Evolutionary conservation across 257 asterid genomes (phyloP).

Genomic region (Gentiana macrophylla): DNA sequence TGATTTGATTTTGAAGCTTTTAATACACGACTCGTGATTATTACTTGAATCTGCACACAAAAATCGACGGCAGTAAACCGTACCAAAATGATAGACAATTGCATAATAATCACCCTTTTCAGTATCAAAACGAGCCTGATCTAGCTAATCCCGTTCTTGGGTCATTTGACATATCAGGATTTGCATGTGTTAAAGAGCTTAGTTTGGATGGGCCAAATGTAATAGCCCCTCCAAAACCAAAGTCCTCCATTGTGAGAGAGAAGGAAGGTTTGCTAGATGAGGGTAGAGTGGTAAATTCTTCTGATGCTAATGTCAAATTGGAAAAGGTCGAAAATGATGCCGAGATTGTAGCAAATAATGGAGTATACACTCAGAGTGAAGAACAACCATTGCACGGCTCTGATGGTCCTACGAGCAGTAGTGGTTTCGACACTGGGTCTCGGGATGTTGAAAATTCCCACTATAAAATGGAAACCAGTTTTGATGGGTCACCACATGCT

Average conservation of each 20-base stretch:
- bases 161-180: slow-evolving; percentile 38
- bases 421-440: slow-evolving; percentile 39
- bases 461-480: slow-evolving; percentile 28
- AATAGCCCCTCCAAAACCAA: slow-evolving; percentile 70
- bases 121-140: too few relatives aligned
- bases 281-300: slow-evolving; percentile 28
- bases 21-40: neutral
- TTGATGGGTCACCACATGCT: slow-evolving; percentile 72
- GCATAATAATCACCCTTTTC: too few relatives aligned
- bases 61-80: too few relatives aligned
- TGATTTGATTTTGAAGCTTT: slow-evolving; percentile 1
- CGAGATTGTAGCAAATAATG: slow-evolving; percentile 23
- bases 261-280: slow-evolving; percentile 32
- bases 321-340: slow-evolving; percentile 33
- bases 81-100: too few relatives aligned
- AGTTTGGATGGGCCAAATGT: slow-evolving; percentile 85
- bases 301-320: slow-evolving; percentile 36
- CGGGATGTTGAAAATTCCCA: slow-evolving; percentile 45
- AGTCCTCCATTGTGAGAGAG: slow-evolving; percentile 52
- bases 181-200: slow-evolving; percentile 70
- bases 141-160: slow-evolving; percentile 6
- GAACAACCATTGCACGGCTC: slow-evolving; percentile 46
- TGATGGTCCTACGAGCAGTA: slow-evolving; percentile 60
- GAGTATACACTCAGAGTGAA: slow-evolving; percentile 21
- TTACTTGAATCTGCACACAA: too few relatives aligned